phyloP scores from a whole-genome alignment of 192 early-diverging fungal genomes.

The Chytriomyces hyalinus region DNA sequence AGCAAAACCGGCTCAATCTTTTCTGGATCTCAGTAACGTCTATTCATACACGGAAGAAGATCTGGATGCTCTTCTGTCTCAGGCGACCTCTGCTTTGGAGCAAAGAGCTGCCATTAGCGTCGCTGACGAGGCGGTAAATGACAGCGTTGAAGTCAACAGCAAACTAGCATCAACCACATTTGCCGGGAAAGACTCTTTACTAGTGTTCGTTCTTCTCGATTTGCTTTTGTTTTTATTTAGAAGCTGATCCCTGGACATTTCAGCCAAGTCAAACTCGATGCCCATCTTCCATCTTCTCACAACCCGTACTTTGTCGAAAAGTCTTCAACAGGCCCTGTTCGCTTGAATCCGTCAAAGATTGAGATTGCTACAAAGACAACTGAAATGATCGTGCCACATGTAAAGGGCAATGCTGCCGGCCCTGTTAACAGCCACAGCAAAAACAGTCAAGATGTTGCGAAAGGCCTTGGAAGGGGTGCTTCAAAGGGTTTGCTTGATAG shows the following conservation, averaged over 20 bases:
- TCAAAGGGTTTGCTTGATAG: conserved; percentile 21
- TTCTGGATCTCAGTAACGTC: neutral
- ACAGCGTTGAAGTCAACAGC: neutral
- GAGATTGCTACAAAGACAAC: conserved; percentile 7
- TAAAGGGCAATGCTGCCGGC: neutral
- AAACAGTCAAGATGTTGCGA: conserved; percentile 5
- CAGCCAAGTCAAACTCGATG: conserved; percentile 28
- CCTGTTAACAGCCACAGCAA: neutral
- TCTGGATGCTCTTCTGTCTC: conserved; percentile 35
- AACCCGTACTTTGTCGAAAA: conserved; percentile 10
- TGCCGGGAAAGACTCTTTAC: neutral
- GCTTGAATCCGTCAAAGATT: conserved; percentile 26
- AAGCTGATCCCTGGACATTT: neutral
- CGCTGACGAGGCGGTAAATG: conserved; percentile 1
- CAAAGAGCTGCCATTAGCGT: conserved; percentile 13
- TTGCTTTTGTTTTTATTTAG: neutral
- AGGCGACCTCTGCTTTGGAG: conserved; percentile 28
- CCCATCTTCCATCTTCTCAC: neutral
- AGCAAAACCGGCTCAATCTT: neutral
- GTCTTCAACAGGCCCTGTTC: conserved; percentile 30
- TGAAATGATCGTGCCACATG: neutral
- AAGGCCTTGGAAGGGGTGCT: conserved; percentile 11
- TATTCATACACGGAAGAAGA: conserved; percentile 25
- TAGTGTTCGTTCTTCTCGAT: conserved; percentile 6
- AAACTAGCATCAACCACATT: neutral